Base-by-base conservation (phyloP, 2,329 filamentous ascomycete genomes). In the Verticillium klebahnii region DNA sequence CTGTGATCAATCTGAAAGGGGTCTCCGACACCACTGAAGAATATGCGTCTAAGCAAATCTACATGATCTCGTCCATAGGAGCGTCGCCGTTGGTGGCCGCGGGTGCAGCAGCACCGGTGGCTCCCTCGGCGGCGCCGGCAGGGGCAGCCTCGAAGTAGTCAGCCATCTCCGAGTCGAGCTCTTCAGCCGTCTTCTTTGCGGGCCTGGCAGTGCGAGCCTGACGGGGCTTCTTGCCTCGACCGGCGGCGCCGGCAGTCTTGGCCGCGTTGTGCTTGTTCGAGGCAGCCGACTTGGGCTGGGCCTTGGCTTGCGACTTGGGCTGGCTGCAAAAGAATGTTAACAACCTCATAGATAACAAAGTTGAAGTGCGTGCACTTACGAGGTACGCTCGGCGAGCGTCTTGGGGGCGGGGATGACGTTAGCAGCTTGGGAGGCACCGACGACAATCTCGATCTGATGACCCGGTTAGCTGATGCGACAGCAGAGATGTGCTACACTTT, bases 121-220 rank as follows among this genome's bases (percentile, higher is more conserved):
- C 77, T 50, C 77, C 78, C 63, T 78, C 73, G 60, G 76, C 79
- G 67, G 80, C 80, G 59, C 75, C 79, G 66, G 78, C 73, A 63
- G 77, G 74, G 50, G 75, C 75, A 32, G 75, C 70, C 60, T 83
- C 87, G 74, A 96, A 98, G 80, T 99, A 99, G 76, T 98, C 95
- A 23, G 87, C 89, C 95, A 99, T 99, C 76, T 99, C 95, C 5
- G 92, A 93, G 75, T 99, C 95, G 31, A 99, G 87, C 80, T 99
- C 93, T 74, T 97, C 94, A 1, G 90, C 88, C 0, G 93, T 96
- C 90, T 98, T 98, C 80, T 96, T 82, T 71, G 88, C 79, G 68
- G 89, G 83, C 70, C 89, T 86, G 67, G 83, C 80, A 71, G 80
- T 89, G 68, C 88, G 87, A 9, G 52, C 75, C 65, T 81, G 80